These are phyloP conservation scores for Amaranthus palmeri DNA, from an alignment of 148 eudicot species.

Conservation along the genomic window DNA sequence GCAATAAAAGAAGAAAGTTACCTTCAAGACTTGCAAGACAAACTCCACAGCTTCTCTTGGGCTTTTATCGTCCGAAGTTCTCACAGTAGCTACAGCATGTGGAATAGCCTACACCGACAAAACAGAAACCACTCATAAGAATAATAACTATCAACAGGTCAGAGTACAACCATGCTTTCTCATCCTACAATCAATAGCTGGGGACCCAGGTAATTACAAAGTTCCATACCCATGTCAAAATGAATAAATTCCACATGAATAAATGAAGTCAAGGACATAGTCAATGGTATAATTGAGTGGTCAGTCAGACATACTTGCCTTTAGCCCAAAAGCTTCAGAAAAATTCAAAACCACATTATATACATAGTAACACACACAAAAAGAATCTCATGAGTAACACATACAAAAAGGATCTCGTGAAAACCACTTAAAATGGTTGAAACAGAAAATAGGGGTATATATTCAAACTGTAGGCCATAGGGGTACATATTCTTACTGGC, in stretches of 20 bases:
- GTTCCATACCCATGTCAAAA: neutral
- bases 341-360: neutral
- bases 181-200: neutral
- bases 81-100: constrained; percentile 83
- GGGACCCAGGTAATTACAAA: no score
- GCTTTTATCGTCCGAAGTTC: constrained; percentile 75
- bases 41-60: constrained; percentile 98
- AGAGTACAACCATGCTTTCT: neutral
- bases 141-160: neutral
- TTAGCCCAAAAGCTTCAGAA: neutral
- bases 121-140: neutral
- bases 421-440: no score
- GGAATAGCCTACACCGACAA: constrained; percentile 67
- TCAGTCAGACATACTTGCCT: no score
- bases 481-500: no score
- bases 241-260: no score
- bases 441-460: no score
- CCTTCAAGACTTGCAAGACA: constrained; percentile 91
- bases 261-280: no score
- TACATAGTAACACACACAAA: no score
- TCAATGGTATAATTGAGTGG: no score
- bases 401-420: no score
- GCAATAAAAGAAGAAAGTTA: constrained; percentile 16
- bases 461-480: no score
- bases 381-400: no score